These are phyloP conservation scores for Pulveroboletus sp. DNA, from an alignment of 768 basidiomycete species.

Conservation along the genomic window DNA sequence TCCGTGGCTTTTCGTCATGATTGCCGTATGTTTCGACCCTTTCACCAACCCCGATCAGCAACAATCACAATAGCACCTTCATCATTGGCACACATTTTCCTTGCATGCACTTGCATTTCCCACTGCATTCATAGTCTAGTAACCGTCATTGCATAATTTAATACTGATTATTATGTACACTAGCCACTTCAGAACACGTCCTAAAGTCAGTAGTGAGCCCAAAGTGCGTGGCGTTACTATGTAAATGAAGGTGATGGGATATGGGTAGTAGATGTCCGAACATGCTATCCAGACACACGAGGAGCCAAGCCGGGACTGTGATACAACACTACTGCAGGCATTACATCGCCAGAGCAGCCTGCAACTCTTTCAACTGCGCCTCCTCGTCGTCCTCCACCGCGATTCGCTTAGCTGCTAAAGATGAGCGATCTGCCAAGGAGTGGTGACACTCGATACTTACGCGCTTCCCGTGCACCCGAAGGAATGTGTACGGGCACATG, in stretches of 20 bases:
- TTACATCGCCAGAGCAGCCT: constrained; percentile 84
- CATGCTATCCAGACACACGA: constrained; percentile 14
- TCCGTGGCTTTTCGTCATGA: constrained; percentile 48
- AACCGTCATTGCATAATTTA: constrained; percentile 33
- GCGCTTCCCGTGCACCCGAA: constrained; percentile 46
- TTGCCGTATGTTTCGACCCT: constrained; percentile 2
- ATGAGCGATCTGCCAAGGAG: constrained; percentile 4
- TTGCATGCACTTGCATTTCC: constrained; percentile 25
- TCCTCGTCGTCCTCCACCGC: constrained; percentile 89
- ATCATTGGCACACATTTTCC: constrained; percentile 21
- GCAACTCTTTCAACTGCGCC: constrained; percentile 79
- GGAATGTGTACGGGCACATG: constrained; percentile 86
- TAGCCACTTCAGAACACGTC: constrained; percentile 24
- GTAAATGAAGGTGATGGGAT: constrained; percentile 27
- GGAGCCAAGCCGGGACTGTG: constrained; percentile 5
- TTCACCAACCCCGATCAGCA: constrained; percentile 5
- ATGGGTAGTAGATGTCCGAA: constrained; percentile 31
- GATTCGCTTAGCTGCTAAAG: constrained; percentile 27
- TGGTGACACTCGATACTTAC: constrained; percentile 35
- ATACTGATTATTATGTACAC: constrained; percentile 36
- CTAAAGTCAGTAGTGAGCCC: constrained; percentile 20
- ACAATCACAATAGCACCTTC: constrained; percentile 20
- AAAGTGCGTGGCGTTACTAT: constrained; percentile 22
- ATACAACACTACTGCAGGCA: constrained; percentile 9
- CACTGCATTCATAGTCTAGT: constrained; percentile 27